These are phyloP conservation scores for Mortierella sp. DNA, from an alignment of 371 early-diverging fungal species.

Conservation along the genomic window DNA sequence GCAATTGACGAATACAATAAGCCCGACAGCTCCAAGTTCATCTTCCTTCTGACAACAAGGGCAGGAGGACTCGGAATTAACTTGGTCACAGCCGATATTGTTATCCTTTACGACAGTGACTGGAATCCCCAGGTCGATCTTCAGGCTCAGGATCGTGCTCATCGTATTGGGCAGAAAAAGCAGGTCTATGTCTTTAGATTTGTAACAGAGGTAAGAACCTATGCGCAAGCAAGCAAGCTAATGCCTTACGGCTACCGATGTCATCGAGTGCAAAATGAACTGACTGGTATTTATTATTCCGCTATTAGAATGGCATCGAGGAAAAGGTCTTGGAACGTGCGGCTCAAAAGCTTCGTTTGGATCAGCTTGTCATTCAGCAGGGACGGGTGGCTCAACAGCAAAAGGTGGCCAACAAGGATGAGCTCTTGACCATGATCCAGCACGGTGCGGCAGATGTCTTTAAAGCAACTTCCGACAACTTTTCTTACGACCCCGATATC, in stretches of 20 bases:
- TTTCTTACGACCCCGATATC: slow-evolving; percentile 79
- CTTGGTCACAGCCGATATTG: slow-evolving; percentile 97
- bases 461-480: slow-evolving; percentile 64
- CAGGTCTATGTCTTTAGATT: slow-evolving; percentile 98
- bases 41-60: slow-evolving; percentile 98
- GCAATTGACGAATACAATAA: slow-evolving; percentile 97
- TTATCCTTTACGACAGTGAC: slow-evolving; percentile 98
- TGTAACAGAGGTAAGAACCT: slow-evolving; percentile 83
- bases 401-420: slow-evolving; percentile 81
- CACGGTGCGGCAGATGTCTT: slow-evolving; percentile 96
- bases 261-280: neutral
- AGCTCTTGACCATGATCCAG: slow-evolving; percentile 95
- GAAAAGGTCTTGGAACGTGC: slow-evolving; percentile 98
- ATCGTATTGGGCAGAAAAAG: slow-evolving; percentile 99
- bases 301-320: slow-evolving; percentile 88
- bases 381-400: slow-evolving; percentile 74
- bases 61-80: slow-evolving; percentile 99
- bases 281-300: neutral
- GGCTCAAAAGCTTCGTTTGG: slow-evolving; percentile 96
- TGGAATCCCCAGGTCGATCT: slow-evolving; percentile 99
- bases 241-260: neutral
- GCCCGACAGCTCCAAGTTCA: slow-evolving; percentile 92
- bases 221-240: neutral
- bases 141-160: slow-evolving; percentile 98
- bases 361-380: slow-evolving; percentile 98